Evolutionary conservation across 2,329 filamentous ascomycete genomes (phyloP).

Genomic region (Tolypocladium tropicale): DNA sequence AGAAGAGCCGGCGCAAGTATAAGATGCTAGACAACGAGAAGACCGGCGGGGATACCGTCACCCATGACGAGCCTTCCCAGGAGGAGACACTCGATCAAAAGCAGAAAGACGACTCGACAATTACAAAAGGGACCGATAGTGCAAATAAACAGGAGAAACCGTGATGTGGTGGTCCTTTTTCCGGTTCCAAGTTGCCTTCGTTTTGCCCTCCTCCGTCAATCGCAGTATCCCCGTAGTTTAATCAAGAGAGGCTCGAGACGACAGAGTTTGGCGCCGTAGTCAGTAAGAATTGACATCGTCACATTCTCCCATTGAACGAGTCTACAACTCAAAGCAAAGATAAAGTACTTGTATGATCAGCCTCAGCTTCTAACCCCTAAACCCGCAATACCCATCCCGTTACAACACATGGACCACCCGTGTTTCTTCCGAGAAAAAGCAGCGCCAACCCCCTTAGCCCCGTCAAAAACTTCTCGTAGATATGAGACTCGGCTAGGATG

Average conservation of each 20-base stretch:
- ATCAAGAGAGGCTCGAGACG: neutral
- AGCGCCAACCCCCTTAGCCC: conserved; percentile 42
- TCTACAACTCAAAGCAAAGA: conserved; percentile 28
- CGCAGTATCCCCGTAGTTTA: neutral
- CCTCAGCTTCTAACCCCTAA: conserved; percentile 41
- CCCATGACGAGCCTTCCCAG: neutral
- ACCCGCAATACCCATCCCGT: conserved; percentile 37
- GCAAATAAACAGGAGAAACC: neutral
- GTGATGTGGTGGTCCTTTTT: neutral
- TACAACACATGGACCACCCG: conserved; percentile 38
- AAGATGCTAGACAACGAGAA: conserved; percentile 45
- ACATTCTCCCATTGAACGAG: conserved; percentile 16
- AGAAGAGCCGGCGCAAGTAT: conserved; percentile 80
- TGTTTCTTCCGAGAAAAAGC: conserved; percentile 35
- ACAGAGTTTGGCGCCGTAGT: neutral
- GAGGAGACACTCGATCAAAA: neutral
- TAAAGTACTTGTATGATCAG: conserved; percentile 48
- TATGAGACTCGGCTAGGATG: conserved; percentile 42
- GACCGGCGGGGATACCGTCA: conserved; percentile 9
- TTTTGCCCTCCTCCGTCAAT: neutral
- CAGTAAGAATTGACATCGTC: conserved; percentile 1
- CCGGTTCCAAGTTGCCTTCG: neutral
- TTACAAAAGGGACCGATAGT: neutral
- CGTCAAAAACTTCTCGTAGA: conserved; percentile 48
- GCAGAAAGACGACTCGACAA: neutral